phyloP scores from a whole-genome alignment of 2,329 filamentous ascomycete genomes.

The Dryadomyces sulphureus region DNA sequence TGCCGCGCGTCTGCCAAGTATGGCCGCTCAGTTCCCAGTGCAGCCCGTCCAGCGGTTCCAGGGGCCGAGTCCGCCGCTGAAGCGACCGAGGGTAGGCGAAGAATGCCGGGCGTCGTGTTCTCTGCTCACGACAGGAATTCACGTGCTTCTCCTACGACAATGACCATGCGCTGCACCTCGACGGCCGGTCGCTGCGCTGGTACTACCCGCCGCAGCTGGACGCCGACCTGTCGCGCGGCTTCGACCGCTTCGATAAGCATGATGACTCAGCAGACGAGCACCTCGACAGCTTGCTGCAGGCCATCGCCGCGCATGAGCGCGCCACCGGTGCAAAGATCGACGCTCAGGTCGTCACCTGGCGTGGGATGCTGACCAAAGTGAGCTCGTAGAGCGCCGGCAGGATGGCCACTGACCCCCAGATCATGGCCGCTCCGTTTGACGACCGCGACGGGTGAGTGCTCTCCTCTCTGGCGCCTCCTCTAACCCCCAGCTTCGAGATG shows the following conservation, averaged over 20 bases:
- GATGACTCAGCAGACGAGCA: conserved; percentile 74
- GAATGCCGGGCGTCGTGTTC: not conserved
- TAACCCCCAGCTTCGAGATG: conserved; percentile 68
- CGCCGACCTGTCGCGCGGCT: conserved; percentile 64
- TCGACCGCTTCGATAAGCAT: conserved; percentile 67
- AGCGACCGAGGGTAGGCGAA: conserved; percentile 52
- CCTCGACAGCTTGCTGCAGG: conserved; percentile 65
- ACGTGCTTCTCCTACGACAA: conserved; percentile 88
- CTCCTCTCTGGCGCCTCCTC: no score
- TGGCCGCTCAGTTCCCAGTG: conserved; percentile 19
- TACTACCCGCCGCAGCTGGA: conserved; percentile 68
- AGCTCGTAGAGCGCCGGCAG: conserved; percentile 2
- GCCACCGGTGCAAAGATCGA: conserved; percentile 51
- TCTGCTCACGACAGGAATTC: conserved; percentile 49
- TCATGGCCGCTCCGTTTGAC: conserved; percentile 75
- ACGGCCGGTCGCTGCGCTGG: conserved; percentile 69
- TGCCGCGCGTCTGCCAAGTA: not conserved
- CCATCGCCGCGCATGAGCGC: conserved; percentile 60
- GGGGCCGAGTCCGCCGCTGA: conserved; percentile 54
- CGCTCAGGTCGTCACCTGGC: conserved; percentile 78
- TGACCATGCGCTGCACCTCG: conserved; percentile 59
- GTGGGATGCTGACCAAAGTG: conserved; percentile 98
- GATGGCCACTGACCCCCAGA: conserved; percentile 30
- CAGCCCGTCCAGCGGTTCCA: conserved; percentile 56
- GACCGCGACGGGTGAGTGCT: conserved; percentile 58